Conservation (phyloP, 1,284 basidiomycete species). For the Xerocomus minutiporus region DNA sequence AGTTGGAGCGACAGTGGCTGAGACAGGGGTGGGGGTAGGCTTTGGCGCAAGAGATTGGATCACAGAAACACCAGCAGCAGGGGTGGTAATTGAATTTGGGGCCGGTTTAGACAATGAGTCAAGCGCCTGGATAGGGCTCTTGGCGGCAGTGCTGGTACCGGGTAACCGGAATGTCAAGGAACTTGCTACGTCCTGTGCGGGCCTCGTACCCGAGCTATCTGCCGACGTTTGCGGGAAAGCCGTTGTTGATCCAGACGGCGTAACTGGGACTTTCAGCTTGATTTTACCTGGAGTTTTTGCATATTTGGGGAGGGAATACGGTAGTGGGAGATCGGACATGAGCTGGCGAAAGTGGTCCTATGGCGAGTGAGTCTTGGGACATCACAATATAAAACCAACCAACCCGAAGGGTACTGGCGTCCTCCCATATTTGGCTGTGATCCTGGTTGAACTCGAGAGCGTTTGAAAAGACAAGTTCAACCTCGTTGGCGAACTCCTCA, state of each 20-base stretch:
- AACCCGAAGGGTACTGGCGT: constrained; percentile 62
- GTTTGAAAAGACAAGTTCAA: constrained; percentile 89
- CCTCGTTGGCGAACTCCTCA: constrained; percentile 76
- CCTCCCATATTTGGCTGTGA: constrained; percentile 71
- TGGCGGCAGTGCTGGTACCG: constrained; percentile 19
- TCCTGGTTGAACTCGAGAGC: constrained; percentile 80
- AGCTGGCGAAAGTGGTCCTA: constrained; percentile 68
- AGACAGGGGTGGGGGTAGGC: constrained; percentile 18
- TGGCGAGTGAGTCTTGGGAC: constrained; percentile 12
- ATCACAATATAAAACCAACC: constrained; percentile 20
- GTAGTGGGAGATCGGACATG: constrained; percentile 70
- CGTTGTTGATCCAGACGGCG: constrained; percentile 10
- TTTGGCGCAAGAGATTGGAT: constrained; percentile 16
- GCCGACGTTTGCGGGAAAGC: constrained; percentile 6
- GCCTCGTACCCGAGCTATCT: constrained; percentile 17
- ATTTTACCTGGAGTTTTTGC: constrained; percentile 55
- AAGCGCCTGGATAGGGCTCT: constrained; percentile 19
- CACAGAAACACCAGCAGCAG: constrained; percentile 23
- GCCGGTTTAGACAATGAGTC: constrained; percentile 21
- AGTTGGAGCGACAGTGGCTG: constrained; percentile 21
- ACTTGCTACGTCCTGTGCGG: constrained; percentile 20
- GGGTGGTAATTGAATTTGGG: constrained; percentile 10
- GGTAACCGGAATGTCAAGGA: constrained; percentile 32
- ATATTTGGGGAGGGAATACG: constrained; percentile 59
- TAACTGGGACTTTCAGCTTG: constrained; percentile 56